These are phyloP conservation scores for Taphrina communis DNA, from an alignment of 1,139 yeast species.

Conservation along the genomic window DNA sequence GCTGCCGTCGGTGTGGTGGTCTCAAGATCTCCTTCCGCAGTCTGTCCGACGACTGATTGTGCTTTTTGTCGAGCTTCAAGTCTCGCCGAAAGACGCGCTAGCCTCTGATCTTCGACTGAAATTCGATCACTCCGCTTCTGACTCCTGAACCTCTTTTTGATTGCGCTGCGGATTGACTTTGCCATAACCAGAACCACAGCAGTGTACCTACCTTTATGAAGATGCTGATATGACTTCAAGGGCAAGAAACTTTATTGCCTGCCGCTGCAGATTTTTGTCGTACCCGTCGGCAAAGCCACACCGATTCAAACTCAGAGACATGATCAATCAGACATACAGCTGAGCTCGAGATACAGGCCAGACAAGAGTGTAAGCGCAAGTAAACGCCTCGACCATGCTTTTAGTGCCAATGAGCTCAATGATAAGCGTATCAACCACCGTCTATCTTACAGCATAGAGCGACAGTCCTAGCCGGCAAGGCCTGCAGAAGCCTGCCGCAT, in stretches of 20 bases:
- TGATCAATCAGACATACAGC: not conserved
- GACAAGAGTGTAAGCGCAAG: too few species aligned
- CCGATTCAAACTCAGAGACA: not conserved
- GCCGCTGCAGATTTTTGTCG: not conserved
- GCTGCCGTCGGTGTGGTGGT: not conserved
- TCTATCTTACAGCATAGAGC: not conserved
- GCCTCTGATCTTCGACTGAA: conserved; percentile 34
- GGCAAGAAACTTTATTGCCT: conserved; percentile 14
- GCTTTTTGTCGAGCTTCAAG: conserved; percentile 34
- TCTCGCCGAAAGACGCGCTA: conserved; percentile 33
- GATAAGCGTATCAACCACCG: too few species aligned
- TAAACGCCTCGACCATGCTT: not conserved
- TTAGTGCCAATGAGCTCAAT: not conserved
- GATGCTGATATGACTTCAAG: not conserved
- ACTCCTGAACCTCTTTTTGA: conserved; percentile 37
- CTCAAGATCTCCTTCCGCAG: not conserved
- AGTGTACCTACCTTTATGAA: not conserved
- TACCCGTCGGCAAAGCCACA: not conserved
- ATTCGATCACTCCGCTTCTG: conserved; percentile 32
- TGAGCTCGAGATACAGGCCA: too few species aligned
- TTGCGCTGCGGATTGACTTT: conserved; percentile 37
- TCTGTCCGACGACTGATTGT: not conserved
- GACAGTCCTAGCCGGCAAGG: conserved; percentile 1
- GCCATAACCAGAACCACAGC: conserved; percentile 23
- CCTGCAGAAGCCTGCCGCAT: conserved; percentile 24